Evolutionary conservation across 176 grass and related monocot genomes (phyloP), one percentile per base, ranked within the genome.

Genomic region (Lolium rigidum): DNA sequence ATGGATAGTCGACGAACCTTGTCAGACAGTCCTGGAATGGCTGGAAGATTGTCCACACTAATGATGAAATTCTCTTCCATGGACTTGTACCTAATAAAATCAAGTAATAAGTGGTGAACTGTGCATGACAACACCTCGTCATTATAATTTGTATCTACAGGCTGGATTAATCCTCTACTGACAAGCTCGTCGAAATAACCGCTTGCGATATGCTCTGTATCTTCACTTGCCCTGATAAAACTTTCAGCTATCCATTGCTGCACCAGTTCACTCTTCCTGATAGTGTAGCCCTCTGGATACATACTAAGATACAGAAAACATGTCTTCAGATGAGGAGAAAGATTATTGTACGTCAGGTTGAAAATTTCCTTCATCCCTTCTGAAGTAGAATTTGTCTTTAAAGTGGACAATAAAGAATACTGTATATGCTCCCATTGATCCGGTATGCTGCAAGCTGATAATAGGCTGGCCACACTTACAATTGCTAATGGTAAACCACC

Each of bases 31-130:
- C 0, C 26, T 38, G 28, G 0, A 50, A 11, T 51, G 10, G 82
- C 22, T 7, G 75, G 57, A 76, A 28, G 64, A 51, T 4, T 41
- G 9, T 17, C 43, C 67, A 70, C 16, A 5, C 0, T n/a, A 2
- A 70, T 76, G 47, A 64, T 76, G 11, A 84, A 76, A 76, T 84
- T 84, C 7, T 84, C 70, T n/a, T 84, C 56, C 4, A 76, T 5
- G 0, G 70, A 84, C n/a, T 77, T 77, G 17, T 5, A 16, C 25
- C 55, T 14, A 38, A 84, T 84, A 64, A 84, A 47, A 15, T 63
- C 12, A 3, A 63, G 39, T 50, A 84, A 72, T 11, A 35, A 8
- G 61, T 63, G 83, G 46, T 85, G 72, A 15, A 76, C 18, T 15
- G 24, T 31, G 5, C 74, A 85, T 14, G 72, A 24, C 28, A 66